Conservation (phyloP, 2,329 filamentous ascomycete genomes). For the Phialemoniopsis sp. region DNA sequence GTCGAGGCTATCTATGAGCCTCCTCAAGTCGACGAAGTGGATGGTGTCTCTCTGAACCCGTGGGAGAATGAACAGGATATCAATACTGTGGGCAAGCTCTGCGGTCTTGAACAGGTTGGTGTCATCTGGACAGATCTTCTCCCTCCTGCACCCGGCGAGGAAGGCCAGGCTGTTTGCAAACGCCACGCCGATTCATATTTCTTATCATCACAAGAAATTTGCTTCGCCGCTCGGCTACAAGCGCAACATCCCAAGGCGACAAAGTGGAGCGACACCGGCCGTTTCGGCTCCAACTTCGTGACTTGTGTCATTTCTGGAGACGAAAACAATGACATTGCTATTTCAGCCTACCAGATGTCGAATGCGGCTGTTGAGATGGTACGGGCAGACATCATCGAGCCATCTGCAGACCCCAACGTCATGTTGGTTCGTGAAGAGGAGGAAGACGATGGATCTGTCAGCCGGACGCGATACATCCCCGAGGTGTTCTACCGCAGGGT, state of each 20-base stretch:
- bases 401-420: constrained; percentile 84
- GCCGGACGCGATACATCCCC: constrained; percentile 82
- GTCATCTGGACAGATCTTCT: constrained; percentile 93
- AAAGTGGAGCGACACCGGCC: constrained; percentile 95
- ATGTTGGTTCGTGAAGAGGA: constrained; percentile 95
- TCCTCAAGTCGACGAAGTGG: constrained; percentile 82
- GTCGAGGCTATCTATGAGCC: constrained; percentile 97
- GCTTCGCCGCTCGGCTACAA: constrained; percentile 84
- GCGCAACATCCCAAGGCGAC: constrained; percentile 83
- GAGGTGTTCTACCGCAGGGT: constrained; percentile 95
- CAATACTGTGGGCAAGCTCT: constrained; percentile 74
- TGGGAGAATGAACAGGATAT: constrained; percentile 85
- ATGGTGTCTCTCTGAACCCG: constrained; percentile 78
- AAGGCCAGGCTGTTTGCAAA: constrained; percentile 85
- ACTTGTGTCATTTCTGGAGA: constrained; percentile 96
- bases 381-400: constrained; percentile 87
- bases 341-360: constrained; percentile 91
- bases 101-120: constrained; percentile 83
- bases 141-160: constrained; percentile 72
- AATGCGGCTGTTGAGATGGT: constrained; percentile 98
- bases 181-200: constrained; percentile 94
- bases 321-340: constrained; percentile 79
- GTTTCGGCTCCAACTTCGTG: constrained; percentile 94
- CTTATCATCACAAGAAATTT: constrained; percentile 86
- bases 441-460: constrained; percentile 68